Evolutionary conservation across 768 basidiomycete genomes (phyloP), one percentile per base, ranked within the genome.

Genomic region (Hemileccinum rubropunctum): DNA sequence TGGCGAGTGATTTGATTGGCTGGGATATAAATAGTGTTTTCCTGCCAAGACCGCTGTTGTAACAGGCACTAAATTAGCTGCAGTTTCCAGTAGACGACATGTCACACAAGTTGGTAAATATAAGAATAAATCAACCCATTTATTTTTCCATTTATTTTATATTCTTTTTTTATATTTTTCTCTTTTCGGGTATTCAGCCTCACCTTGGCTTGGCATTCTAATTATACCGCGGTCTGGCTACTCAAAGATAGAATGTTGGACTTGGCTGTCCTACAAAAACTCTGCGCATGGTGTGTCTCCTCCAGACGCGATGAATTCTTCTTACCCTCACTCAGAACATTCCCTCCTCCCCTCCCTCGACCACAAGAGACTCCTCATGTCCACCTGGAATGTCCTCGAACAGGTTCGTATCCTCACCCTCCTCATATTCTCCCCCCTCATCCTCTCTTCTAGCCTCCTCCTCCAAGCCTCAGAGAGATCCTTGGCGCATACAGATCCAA

Each of bases 391-490:
- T 12, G 52, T 73, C 45, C 63, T 78, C 39, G 74, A 78, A 44
- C 77, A 79, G 73, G 78, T 78, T 48, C 36, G 28, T 45, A 26
- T 36, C 2, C 8, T 32, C 45, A 26, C 8, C 15, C 20, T 14
- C 32, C 15, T 18, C 26, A 2, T 12, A 10, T 9, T 8, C 21
- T 21, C 14, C 40, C 23, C 47, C 20, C n/a, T 48, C 46, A 58
- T 40, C 42, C 12, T 36, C 46, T 30, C 34, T 28, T 33, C 9
- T 61, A 91, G 87, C 61, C 83, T 6, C 82, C 91, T 23, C 89
- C 93, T 1, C 91, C 94, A 0, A 83, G 74, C 53, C 76, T 97
- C 38, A 80, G 88, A 42, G 91, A 94, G 59, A 93, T 97, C 37
- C 82, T 97, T 21, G 78, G 80, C 34, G 92, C 93, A 8, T 97